Evolutionary conservation across 768 basidiomycete species (phyloP).

Genomic region (Naganishia onofrii): DNA sequence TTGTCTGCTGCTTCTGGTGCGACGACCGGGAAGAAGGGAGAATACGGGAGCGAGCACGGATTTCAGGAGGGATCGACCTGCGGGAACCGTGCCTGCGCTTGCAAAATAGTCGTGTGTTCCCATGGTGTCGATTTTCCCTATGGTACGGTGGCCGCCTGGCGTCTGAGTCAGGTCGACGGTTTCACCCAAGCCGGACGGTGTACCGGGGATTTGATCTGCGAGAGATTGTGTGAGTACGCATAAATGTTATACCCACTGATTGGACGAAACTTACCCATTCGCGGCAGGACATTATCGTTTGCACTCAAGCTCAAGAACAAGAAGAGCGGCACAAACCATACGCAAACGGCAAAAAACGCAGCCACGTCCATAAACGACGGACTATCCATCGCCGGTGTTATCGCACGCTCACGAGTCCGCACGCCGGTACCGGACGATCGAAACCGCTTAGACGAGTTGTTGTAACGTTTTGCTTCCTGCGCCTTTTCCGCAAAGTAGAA

Average conservation of each 20-base stretch:
- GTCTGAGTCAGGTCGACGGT: constrained; percentile 13
- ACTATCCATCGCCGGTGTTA: constrained; percentile 22
- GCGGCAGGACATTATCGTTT: constrained; percentile 90
- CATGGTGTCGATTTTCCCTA: constrained; percentile 16
- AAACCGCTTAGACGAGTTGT: constrained; percentile 3
- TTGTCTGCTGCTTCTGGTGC: constrained; percentile 44
- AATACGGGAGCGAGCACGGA: constrained; percentile 46
- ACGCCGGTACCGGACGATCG: not conserved
- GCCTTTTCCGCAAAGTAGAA: constrained; percentile 71
- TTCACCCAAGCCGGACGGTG: constrained; percentile 22
- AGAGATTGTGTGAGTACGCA: not conserved
- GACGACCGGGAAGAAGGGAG: constrained; percentile 56
- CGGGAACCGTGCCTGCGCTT: not conserved
- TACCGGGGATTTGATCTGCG: constrained; percentile 25
- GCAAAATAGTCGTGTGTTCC: constrained; percentile 21
- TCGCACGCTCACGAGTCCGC: not conserved
- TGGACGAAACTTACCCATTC: constrained; percentile 38
- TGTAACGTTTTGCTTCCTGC: constrained; percentile 42
- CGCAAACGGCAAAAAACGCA: constrained; percentile 57
- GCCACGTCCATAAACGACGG: constrained; percentile 56
- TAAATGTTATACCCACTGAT: not conserved
- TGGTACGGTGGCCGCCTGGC: not conserved
- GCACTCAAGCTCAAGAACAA: constrained; percentile 93
- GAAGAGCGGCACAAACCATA: constrained; percentile 72
- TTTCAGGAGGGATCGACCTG: constrained; percentile 43